Percentiles rank a stretch among this genome's conserved stretches.
These are phyloP conservation scores for Pythium sukuiense DNA, from an alignment of 352 stramenopile genomes.

Conservation along the genomic window DNA sequence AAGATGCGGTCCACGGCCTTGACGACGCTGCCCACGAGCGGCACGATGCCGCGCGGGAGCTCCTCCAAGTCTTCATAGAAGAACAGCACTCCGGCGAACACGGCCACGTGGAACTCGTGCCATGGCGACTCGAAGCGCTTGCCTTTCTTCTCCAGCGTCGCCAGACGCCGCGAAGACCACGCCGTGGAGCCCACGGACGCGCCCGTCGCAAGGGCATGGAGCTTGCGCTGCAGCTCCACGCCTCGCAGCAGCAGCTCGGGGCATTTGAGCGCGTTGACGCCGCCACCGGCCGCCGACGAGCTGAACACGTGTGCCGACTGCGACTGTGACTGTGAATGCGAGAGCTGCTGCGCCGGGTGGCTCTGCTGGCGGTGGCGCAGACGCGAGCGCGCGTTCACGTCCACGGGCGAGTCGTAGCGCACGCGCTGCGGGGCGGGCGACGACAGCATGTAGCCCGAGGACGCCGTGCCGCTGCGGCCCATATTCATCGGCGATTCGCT, in stretches of 20 bases:
- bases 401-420: background rate
- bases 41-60: slow-evolving; percentile 34
- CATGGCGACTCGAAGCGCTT: slow-evolving; percentile 47
- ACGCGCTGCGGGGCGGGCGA: background rate
- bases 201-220: background rate
- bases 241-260: slow-evolving; percentile 35
- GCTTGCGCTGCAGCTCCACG: slow-evolving; percentile 27
- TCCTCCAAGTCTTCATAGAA: slow-evolving; percentile 39
- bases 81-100: slow-evolving; percentile 38
- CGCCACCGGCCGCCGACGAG: background rate
- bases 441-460: background rate
- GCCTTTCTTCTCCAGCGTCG: slow-evolving; percentile 36
- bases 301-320: slow-evolving; percentile 1
- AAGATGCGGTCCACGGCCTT: slow-evolving; percentile 44
- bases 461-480: background rate
- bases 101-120: slow-evolving; percentile 32
- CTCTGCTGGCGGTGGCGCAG: slow-evolving; percentile 3
- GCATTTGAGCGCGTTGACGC: slow-evolving; percentile 32
- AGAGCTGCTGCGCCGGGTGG: background rate
- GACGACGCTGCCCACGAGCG: slow-evolving; percentile 32
- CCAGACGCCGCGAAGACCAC: slow-evolving; percentile 5
- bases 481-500: background rate
- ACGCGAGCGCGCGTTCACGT: background rate
- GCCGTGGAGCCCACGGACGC: background rate
- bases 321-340: background rate